Evolutionary conservation across 306 rosid species (phyloP).

Genomic region (Ochetophila trinervis): DNA sequence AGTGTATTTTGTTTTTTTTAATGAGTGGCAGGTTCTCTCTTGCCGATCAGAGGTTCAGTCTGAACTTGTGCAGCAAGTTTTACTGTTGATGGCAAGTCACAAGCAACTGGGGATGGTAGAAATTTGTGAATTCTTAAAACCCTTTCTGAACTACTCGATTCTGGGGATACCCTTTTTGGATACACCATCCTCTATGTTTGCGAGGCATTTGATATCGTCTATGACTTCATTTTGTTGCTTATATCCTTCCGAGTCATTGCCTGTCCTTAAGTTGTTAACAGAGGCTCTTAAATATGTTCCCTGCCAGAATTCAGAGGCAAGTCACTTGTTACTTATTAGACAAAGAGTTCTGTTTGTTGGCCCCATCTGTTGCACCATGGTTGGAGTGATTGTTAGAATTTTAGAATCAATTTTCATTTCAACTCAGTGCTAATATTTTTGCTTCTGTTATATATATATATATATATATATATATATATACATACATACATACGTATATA

Average conservation of each 20-base stretch:
- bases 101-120: slow-evolving; percentile 55
- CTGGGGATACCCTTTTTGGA: slow-evolving; percentile 51
- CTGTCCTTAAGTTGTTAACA: slow-evolving; percentile 61
- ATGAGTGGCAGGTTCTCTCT: slow-evolving; percentile 56
- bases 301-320: slow-evolving; percentile 54
- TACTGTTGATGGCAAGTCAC: slow-evolving; percentile 55
- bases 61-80: slow-evolving; percentile 78
- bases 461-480: too few relatives aligned
- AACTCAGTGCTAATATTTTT: slow-evolving; percentile 6
- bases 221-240: slow-evolving; percentile 73
- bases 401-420: not conserved
- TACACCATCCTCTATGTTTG: slow-evolving; percentile 49
- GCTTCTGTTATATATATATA: too few relatives aligned
- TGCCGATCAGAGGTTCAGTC: slow-evolving; percentile 66
- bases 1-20: slow-evolving; percentile 14
- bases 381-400: not conserved
- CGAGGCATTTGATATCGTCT: slow-evolving; percentile 52
- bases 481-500: too few relatives aligned
- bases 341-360: slow-evolving; percentile 19
- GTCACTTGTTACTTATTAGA: slow-evolving; percentile 24
- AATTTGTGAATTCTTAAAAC: slow-evolving; percentile 70
- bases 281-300: slow-evolving; percentile 56
- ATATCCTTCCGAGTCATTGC: slow-evolving; percentile 55
- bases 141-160: slow-evolving; percentile 56
- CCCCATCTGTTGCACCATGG: not conserved